Conservation (phyloP, 2,329 filamentous ascomycete genomes). For the Talaromyces amestolkiae region DNA sequence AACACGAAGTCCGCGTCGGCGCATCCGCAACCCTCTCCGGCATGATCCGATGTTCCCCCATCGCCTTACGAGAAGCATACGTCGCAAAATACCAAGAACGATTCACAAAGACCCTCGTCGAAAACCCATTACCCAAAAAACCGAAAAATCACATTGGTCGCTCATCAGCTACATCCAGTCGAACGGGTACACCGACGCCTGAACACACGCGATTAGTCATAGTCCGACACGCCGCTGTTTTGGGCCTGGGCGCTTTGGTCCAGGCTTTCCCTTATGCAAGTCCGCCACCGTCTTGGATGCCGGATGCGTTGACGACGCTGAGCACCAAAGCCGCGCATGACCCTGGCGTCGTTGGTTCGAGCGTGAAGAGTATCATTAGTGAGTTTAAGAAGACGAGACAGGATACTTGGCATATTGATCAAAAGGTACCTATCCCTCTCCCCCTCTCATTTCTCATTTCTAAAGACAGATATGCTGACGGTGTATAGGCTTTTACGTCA, state of each 20-base stretch:
- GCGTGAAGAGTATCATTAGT: slow-evolving; percentile 86
- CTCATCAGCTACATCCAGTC: slow-evolving; percentile 44
- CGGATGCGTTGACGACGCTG: slow-evolving; percentile 80
- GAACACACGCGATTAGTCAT: slow-evolving; percentile 71
- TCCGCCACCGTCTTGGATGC: slow-evolving; percentile 90
- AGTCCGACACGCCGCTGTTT: slow-evolving; percentile 80
- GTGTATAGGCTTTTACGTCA: slow-evolving; percentile 71
- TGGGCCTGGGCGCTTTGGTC: slow-evolving; percentile 85
- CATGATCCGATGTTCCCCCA: slow-evolving; percentile 95
- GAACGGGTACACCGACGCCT: slow-evolving; percentile 49
- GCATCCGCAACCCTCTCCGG: slow-evolving; percentile 91
- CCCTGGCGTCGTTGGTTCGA: slow-evolving; percentile 88
- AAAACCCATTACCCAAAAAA: slow-evolving; percentile 83
- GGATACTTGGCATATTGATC: slow-evolving; percentile 96
- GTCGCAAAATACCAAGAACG: slow-evolving; percentile 72
- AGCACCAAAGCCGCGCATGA: slow-evolving; percentile 84
- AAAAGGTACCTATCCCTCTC: slow-evolving; percentile 67
- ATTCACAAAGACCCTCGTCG: slow-evolving; percentile 73
- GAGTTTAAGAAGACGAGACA: slow-evolving; percentile 99
- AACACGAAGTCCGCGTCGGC: slow-evolving; percentile 90
- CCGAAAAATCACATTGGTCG: slow-evolving; percentile 38
- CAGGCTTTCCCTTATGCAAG: slow-evolving; percentile 96
- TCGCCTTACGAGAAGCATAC: slow-evolving; percentile 71
- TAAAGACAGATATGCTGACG: slow-evolving; percentile 7
- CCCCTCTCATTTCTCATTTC: slow-evolving; percentile 20